phyloP scores from a whole-genome alignment of 306 rosid genomes.

The Prunus dulcis region DNA sequence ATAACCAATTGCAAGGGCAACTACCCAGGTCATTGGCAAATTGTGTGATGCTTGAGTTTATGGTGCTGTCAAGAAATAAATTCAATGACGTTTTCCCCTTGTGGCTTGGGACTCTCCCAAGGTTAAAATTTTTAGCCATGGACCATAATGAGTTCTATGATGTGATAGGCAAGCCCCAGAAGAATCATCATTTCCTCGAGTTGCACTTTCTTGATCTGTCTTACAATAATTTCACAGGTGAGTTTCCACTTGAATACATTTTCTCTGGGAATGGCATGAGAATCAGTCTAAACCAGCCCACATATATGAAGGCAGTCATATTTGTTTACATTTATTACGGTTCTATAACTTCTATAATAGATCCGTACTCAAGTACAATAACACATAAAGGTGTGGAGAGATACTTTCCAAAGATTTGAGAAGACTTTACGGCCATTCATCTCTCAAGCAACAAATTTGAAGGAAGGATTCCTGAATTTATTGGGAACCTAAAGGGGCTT shows the following conservation, averaged over 20 bases:
- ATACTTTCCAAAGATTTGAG: background rate
- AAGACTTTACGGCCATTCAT: background rate
- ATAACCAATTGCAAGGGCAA: constrained; percentile 3
- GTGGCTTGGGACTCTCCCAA: background rate
- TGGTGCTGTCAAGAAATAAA: background rate
- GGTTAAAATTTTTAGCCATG: background rate
- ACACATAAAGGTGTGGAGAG: background rate
- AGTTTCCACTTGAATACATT: background rate
- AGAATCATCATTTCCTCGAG: background rate
- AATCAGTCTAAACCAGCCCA: background rate
- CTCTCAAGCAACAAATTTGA: background rate
- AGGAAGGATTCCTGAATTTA: background rate
- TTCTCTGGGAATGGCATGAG: background rate
- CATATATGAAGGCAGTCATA: background rate
- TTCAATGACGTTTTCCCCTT: background rate
- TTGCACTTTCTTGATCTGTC: background rate
- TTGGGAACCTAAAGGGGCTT: background rate
- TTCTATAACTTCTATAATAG: too few species aligned
- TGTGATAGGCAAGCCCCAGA: background rate
- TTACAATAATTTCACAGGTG: background rate
- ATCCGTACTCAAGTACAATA: background rate
- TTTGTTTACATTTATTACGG: too few species aligned
- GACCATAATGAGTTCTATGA: background rate
- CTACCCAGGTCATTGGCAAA: background rate
- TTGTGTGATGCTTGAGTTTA: background rate